phyloP scores from a whole-genome alignment of 2,329 filamentous ascomycete genomes.

The Diaporthe sp. region DNA sequence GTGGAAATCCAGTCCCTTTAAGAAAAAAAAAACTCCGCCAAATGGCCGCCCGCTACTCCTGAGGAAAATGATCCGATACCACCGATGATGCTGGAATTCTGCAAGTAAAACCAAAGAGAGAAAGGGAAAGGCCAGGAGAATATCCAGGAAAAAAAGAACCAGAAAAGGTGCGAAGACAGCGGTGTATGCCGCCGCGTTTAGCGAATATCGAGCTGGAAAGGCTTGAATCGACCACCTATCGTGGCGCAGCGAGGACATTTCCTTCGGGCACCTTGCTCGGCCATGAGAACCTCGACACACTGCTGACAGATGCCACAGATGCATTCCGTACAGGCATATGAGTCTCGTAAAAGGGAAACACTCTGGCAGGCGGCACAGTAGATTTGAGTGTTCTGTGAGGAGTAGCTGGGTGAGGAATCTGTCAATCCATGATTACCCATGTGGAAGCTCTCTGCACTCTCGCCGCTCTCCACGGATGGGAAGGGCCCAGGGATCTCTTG shows the following conservation, averaged over 20 bases:
- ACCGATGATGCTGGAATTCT: conserved; percentile 38
- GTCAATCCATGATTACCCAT: conserved; percentile 76
- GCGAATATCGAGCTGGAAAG: conserved; percentile 86
- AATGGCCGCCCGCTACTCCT: conserved; percentile 32
- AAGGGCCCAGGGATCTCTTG: conserved; percentile 82
- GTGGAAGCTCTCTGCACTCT: conserved; percentile 80
- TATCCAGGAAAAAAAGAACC: conserved; percentile 24
- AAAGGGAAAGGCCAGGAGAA: conserved; percentile 22
- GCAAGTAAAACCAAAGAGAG: conserved; percentile 43
- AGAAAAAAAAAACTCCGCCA: conserved; percentile 35
- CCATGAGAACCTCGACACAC: conserved; percentile 86
- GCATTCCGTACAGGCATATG: conserved; percentile 95
- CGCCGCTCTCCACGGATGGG: conserved; percentile 86
- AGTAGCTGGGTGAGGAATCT: conserved; percentile 81
- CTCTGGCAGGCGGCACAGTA: conserved; percentile 92
- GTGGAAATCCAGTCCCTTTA: conserved; percentile 23
- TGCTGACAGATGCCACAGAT: conserved; percentile 92
- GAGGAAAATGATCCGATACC: conserved; percentile 34
- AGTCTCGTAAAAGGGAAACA: conserved; percentile 82
- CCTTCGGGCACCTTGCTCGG: conserved; percentile 80
- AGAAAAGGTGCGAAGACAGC: background rate
- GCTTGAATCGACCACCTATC: conserved; percentile 85
- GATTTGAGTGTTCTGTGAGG: conserved; percentile 84
- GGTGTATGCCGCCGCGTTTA: conserved; percentile 56
- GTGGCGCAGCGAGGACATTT: conserved; percentile 86